phyloP scores from a whole-genome alignment of 768 basidiomycete genomes.

The Cubamyces lactineus region DNA sequence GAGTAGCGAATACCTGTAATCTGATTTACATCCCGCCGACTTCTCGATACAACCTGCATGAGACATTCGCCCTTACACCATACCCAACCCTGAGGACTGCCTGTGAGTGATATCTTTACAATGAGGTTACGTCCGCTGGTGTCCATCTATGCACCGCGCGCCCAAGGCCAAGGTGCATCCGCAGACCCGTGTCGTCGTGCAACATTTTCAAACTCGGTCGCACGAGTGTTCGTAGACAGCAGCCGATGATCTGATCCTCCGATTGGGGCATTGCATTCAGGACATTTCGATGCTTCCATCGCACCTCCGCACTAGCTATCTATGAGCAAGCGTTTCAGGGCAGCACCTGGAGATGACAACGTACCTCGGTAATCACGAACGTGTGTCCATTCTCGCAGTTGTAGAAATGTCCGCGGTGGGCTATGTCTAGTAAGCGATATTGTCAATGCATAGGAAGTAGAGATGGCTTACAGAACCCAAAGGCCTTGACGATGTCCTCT shows the following conservation, averaged over 20 bases:
- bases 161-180: conserved; percentile 38
- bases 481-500: conserved; percentile 33
- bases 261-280: conserved; percentile 59
- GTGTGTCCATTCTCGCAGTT: conserved; percentile 58
- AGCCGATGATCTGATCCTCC: conserved; percentile 53
- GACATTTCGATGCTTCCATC: conserved; percentile 49
- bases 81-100: too few relatives aligned
- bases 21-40: too few relatives aligned
- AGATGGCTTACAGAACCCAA: conserved; percentile 30
- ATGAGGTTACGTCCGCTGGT: too few relatives aligned
- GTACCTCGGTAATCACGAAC: conserved; percentile 60
- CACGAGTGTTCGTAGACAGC: conserved; percentile 46
- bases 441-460: not conserved
- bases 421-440: too few relatives aligned
- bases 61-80: too few relatives aligned
- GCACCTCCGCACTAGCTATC: conserved; percentile 61
- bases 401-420: conserved; percentile 37
- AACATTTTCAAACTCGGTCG: conserved; percentile 50
- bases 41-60: too few relatives aligned
- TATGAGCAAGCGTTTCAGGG: too few relatives aligned
- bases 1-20: too few relatives aligned
- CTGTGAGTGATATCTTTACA: too few relatives aligned
- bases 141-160: conserved; percentile 20
- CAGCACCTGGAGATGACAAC: conserved; percentile 21
- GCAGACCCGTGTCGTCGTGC: conserved; percentile 37